Base-by-base conservation (phyloP, 2,329 filamentous ascomycete genomes). In the Colletotrichum salicis region DNA sequence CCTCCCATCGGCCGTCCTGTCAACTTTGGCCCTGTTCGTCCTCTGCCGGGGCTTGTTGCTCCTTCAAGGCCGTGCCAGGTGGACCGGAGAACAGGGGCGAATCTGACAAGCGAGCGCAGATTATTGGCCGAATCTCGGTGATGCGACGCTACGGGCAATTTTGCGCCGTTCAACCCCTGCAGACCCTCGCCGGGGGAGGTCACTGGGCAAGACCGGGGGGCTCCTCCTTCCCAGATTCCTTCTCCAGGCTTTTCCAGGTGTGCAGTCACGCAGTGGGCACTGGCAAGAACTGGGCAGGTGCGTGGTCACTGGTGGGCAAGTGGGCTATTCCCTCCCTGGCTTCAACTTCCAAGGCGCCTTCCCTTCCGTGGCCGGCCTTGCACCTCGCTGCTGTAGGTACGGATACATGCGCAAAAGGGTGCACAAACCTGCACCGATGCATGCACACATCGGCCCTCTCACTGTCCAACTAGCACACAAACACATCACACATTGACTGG, bases 361-460 rank as follows among this genome's bases (percentile, higher is more conserved):
- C 45, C 29, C 41, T 58, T 67, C 41, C 56, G 29, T 31, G 33
- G 33, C 41, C 41, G 33, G 33, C 41, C 41, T 48, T 63, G n/a
- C 22, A n/a, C 10, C 41, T 6, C 27, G 27, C 27, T 29, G 27
- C 27, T 29, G 27, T 29, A 29, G 27, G 27, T 5, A 29, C 27
- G 4, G 3, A 29, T 29, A 29, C 27, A 29, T 29, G 5, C 27
- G 27, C 27, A 29, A 29, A 29, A 29, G n/a, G 27, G 51, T 68
- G 58, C 61, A 65, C 61, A 64, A 58, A 24, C 22, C 29, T 29
- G 45, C 55, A 59, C 41, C 35, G 29, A 58, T 69, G 55, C 54
- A 64, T 71, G 65, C 69, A 68, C 58, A 63, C 51, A 60, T 55
- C 65, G 69, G 69, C 69, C 64, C 67, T 71, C 57, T 45, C 5